A percentile compares a stretch with the other conserved stretches of the same genome.
phyloP scores from a whole-genome alignment of 1,284 basidiomycete species.

The Trametes versicolor region DNA sequence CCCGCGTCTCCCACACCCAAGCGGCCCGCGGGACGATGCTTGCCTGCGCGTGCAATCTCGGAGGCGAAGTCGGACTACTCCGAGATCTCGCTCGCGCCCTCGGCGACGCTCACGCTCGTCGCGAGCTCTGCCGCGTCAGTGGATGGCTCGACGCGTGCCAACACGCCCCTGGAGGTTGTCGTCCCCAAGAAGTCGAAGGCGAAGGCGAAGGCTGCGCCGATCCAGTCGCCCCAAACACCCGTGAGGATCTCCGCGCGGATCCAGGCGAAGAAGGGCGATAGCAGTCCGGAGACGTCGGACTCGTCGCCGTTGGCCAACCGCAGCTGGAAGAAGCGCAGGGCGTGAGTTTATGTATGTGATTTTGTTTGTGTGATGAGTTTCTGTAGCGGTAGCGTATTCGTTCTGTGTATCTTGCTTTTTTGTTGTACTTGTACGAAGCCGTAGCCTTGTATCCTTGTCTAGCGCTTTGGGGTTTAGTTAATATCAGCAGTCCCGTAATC shows the following conservation, averaged over 20 bases:
- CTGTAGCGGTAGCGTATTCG: constrained; percentile 7
- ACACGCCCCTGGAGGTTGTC: constrained; percentile 6
- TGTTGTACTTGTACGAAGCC: too few relatives aligned
- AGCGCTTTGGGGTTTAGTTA: too few relatives aligned
- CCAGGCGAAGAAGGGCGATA: constrained; percentile 3
- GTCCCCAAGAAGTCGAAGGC: background rate
- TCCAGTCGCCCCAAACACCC: background rate
- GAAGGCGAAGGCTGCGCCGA: background rate
- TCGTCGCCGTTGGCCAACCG: background rate
- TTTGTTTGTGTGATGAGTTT: background rate
- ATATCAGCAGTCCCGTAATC: too few relatives aligned
- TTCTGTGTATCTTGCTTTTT: background rate
- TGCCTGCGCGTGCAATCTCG: constrained; percentile 3
- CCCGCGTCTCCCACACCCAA: background rate
- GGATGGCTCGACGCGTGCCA: constrained; percentile 4
- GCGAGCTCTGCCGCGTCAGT: background rate
- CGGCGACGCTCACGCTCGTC: constrained; percentile 10
- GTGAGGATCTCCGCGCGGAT: constrained; percentile 10
- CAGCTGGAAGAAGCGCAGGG: background rate
- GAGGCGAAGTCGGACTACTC: constrained; percentile 11
- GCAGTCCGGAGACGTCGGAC: background rate
- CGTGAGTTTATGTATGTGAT: background rate
- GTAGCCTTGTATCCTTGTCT: too few relatives aligned
- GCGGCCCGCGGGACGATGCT: background rate
- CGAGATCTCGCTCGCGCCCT: constrained; percentile 7